Conservation (phyloP, 2,329 filamentous ascomycete species). For the Xylaria arbuscula region DNA sequence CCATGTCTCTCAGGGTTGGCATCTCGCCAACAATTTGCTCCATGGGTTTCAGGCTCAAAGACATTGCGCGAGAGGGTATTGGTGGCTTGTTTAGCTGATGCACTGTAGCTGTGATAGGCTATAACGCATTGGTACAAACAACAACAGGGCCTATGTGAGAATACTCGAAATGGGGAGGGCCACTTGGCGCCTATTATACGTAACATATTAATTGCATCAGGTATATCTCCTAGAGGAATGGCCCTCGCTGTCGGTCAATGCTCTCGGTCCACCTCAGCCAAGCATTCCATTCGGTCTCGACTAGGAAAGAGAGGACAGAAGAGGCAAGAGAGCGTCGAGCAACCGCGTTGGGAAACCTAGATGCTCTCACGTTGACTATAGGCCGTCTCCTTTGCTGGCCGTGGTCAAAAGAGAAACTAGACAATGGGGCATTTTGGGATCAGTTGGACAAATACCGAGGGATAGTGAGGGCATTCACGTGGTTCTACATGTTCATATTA, state of each 20-base stretch:
- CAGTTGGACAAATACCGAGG: slow-evolving; percentile 22
- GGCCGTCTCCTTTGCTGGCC: background rate
- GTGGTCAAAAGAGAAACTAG: slow-evolving; percentile 22
- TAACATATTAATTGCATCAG: slow-evolving; percentile 21
- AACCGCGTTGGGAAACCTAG: background rate
- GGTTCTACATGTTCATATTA: slow-evolving; percentile 11
- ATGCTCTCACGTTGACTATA: background rate
- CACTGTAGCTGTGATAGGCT: background rate
- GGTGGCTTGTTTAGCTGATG: background rate
- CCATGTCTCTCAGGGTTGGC: background rate
- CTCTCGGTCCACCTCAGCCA: background rate
- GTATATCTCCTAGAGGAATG: background rate
- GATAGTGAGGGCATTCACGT: background rate
- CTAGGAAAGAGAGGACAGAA: background rate
- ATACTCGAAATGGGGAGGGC: slow-evolving; percentile 6
- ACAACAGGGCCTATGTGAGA: background rate
- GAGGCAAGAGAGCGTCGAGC: background rate
- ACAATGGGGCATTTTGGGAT: slow-evolving; percentile 19
- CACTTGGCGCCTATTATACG: slow-evolving; percentile 18
- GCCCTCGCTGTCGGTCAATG: background rate
- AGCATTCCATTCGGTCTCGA: background rate
- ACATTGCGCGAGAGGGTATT: background rate
- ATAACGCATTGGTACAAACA: background rate
- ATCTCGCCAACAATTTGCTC: background rate
- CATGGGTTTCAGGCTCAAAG: background rate